These are phyloP conservation scores for Trichosporon coremiiforme DNA, from an alignment of 1,284 basidiomycete genomes.

Conservation along the genomic window DNA sequence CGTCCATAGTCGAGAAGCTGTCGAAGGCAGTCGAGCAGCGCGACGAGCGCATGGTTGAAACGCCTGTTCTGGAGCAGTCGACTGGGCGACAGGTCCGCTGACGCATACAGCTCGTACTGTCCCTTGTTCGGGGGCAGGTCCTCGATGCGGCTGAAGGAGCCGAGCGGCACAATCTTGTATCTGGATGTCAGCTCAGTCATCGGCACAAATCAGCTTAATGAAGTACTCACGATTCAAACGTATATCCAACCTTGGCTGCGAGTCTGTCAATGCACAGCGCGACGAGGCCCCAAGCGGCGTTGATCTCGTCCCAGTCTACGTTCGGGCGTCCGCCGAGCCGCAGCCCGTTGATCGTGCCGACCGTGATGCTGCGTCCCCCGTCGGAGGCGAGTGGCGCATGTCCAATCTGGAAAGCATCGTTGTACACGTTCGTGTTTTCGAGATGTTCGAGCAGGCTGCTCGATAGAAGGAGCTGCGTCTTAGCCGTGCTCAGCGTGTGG, in stretches of 20 bases:
- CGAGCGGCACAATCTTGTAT: constrained; percentile 85
- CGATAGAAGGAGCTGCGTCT: constrained; percentile 49
- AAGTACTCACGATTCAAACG: constrained; percentile 72
- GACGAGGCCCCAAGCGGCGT: constrained; percentile 97
- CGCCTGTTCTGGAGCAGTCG: constrained; percentile 88
- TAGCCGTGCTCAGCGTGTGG: constrained; percentile 36
- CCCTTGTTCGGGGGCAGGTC: constrained; percentile 80
- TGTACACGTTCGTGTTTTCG: constrained; percentile 94
- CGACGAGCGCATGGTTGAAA: constrained; percentile 95
- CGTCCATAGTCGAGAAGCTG: constrained; percentile 84
- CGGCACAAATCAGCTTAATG: no score
- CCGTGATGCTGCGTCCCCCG: constrained; percentile 58
- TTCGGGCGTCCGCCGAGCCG: constrained; percentile 79
- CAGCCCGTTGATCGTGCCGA: constrained; percentile 96
- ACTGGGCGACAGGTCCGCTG: constrained; percentile 74
- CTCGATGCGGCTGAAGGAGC: constrained; percentile 88
- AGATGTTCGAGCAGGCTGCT: constrained; percentile 61
- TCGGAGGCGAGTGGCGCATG: constrained; percentile 59
- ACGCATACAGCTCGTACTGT: constrained; percentile 84
- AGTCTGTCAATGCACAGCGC: constrained; percentile 88
- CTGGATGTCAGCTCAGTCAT: constrained; percentile 59
- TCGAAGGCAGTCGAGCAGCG: constrained; percentile 89
- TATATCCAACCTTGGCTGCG: constrained; percentile 81
- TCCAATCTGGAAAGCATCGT: constrained; percentile 97
- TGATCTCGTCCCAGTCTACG: constrained; percentile 99